Conservation (phyloP, 2,329 filamentous ascomycete species). For the Fusarium decemcellulare region DNA sequence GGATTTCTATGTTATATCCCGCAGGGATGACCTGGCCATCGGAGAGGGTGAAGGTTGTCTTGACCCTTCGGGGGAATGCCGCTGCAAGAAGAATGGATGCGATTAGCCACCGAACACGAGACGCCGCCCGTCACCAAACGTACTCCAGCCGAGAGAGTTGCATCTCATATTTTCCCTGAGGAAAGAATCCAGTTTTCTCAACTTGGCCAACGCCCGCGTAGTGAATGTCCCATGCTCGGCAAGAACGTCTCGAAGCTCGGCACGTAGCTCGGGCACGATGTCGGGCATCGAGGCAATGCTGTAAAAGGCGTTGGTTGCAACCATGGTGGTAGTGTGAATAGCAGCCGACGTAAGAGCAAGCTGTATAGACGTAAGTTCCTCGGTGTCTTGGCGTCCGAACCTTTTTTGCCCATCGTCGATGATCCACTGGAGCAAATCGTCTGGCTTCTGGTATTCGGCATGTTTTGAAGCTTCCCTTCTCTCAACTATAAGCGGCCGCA, state of each 20-base stretch:
- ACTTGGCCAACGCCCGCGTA: neutral
- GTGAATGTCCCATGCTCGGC: neutral
- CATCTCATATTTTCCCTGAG: constrained; percentile 10
- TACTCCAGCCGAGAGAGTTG: neutral
- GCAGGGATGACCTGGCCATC: constrained; percentile 1
- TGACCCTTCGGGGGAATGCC: neutral
- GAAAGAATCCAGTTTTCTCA: constrained; percentile 18
- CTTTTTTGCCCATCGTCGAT: neutral
- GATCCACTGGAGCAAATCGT: constrained; percentile 13
- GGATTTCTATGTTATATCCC: neutral
- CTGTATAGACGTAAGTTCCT: constrained; percentile 1
- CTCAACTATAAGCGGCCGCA: neutral
- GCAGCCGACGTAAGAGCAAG: neutral
- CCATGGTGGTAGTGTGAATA: neutral
- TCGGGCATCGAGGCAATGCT: constrained; percentile 2
- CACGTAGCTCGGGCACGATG: neutral
- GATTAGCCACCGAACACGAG: fast-evolving
- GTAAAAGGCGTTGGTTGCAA: constrained; percentile 6
- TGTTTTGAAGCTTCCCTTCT: neutral
- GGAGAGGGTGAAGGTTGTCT: neutral
- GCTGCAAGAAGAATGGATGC: neutral
- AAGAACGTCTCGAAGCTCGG: neutral
- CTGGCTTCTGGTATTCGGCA: neutral
- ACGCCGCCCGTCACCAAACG: too few species aligned
- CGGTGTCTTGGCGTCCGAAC: neutral